These are phyloP conservation scores for Cyclostephanos invisitatus DNA, from an alignment of 108 stramenopile species.

Conservation along the genomic window DNA sequence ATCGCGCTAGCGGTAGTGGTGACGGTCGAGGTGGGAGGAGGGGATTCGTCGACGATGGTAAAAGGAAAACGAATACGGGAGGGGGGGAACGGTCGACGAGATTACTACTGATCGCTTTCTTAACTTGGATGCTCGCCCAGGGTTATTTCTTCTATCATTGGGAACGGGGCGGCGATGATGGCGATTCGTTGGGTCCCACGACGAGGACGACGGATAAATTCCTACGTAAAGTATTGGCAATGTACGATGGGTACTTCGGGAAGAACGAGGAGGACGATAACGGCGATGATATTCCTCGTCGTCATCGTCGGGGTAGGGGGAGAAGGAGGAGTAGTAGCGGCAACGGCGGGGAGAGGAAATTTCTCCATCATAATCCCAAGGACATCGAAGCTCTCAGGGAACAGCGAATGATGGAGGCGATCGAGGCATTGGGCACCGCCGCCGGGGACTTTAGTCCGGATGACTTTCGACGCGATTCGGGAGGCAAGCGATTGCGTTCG, in stretches of 20 bases:
- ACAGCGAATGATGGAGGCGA: conserved; percentile 32
- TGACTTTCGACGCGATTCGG: conserved; percentile 3
- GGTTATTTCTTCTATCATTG: conserved; percentile 21
- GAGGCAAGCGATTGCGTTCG: conserved; percentile 13
- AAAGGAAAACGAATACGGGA: no score
- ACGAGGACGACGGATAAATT: background rate
- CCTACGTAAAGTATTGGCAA: background rate
- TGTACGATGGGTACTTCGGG: conserved; percentile 7
- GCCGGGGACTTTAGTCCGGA: conserved; percentile 23
- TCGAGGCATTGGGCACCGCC: conserved; percentile 36
- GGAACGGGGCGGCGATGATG: background rate
- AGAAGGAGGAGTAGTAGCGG: background rate
- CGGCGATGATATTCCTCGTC: no score
- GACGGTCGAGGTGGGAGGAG: no score
- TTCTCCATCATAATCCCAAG: background rate
- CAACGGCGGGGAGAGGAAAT: conserved; percentile 15
- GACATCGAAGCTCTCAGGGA: conserved; percentile 27
- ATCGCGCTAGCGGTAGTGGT: no score
- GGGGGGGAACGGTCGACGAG: conserved; percentile 17
- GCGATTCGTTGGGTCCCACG: background rate
- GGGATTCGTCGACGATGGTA: no score
- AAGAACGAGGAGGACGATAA: background rate
- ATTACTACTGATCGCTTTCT: conserved; percentile 23
- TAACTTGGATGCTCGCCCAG: conserved; percentile 28
- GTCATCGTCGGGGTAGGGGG: background rate